Evolutionary conservation across 495 filamentous ascomycete species (phyloP).

Genomic region (Geopyxis carbonaria): DNA sequence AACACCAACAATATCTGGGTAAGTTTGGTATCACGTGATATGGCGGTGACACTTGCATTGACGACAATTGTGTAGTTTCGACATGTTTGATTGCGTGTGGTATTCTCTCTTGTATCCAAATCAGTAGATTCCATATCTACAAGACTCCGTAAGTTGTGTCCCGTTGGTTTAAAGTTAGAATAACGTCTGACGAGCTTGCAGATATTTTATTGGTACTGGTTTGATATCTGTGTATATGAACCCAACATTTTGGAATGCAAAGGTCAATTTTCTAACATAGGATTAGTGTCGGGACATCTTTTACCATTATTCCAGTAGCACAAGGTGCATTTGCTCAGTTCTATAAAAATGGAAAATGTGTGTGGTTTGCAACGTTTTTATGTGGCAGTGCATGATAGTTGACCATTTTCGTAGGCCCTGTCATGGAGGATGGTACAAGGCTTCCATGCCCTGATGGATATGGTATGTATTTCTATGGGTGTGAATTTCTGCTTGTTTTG

Average conservation of each 20-base stretch:
- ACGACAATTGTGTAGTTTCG: too few species aligned
- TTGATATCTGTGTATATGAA: constrained; percentile 52
- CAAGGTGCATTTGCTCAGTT: constrained; percentile 63
- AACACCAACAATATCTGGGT: constrained; percentile 50
- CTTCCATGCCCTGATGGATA: constrained; percentile 76
- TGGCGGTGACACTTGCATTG: too few species aligned
- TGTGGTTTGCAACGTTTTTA: background rate
- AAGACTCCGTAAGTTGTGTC: constrained; percentile 42
- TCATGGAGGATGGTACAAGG: constrained; percentile 40
- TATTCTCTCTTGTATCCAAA: constrained; percentile 61
- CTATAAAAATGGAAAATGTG: constrained; percentile 55
- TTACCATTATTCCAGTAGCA: constrained; percentile 74
- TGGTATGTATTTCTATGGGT: too few species aligned
- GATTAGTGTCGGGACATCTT: constrained; percentile 53
- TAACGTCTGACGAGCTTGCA: background rate
- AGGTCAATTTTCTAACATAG: background rate
- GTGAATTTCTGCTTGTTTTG: too few species aligned
- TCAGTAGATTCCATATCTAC: constrained; percentile 65
- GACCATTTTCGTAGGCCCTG: constrained; percentile 39
- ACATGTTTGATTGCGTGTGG: constrained; percentile 79
- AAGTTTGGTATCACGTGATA: background rate
- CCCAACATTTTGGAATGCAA: background rate
- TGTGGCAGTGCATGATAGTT: constrained; percentile 4
- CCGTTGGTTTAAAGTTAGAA: background rate
- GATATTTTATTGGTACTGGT: constrained; percentile 70